Base-by-base conservation (phyloP, 257 asterid species). In the Misopates orontium region DNA sequence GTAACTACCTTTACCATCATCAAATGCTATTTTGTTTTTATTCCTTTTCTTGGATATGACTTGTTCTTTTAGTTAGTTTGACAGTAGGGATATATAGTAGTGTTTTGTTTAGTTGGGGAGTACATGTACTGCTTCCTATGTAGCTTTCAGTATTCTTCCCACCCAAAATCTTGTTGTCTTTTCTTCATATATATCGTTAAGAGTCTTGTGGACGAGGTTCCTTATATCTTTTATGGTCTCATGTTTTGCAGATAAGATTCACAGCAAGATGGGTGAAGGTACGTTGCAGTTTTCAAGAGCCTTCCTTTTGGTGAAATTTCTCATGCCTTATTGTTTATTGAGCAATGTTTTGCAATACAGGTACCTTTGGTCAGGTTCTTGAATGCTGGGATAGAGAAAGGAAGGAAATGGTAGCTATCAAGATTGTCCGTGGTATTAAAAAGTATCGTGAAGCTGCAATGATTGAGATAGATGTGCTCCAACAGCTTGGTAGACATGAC, bases 201-300 rank as follows among this genome's bases (percentile, higher is more conserved):
- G 4, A 11, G 16, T 21, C 22, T 54, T 13, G 12, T 21, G 7
- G 6, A 0, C 3, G 9, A 10, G 5, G 21, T 15, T 68, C 9
- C 74, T 79, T 18, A 48, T 24, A 8, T 14, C 14, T 5, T 42
- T 13, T 19, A 19, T 24, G 1, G 25, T 0, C 71, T 16, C 58
- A 1, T 58, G 8, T 51, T 16, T 69, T 82, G 71, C 91, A 91
- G 98, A 91, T 79, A 89, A 84, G 75, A 91, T 91, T 39, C 83
- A 80, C 54, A 76, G 96, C 82, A 91, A 91, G 83, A 87, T 91
- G 98, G 98, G 98, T 14, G 98, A 91, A 84, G 98, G 86, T 83
- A 68, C 28, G 68, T 3, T 36, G 42, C 42, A 36, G 42, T 36
- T 36, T n/a, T 10, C 42, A 4, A 36, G 42, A 36, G 1, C 8